Base-by-base conservation (phyloP, 495 filamentous ascomycete genomes). In the Neurospora pannonica region DNA sequence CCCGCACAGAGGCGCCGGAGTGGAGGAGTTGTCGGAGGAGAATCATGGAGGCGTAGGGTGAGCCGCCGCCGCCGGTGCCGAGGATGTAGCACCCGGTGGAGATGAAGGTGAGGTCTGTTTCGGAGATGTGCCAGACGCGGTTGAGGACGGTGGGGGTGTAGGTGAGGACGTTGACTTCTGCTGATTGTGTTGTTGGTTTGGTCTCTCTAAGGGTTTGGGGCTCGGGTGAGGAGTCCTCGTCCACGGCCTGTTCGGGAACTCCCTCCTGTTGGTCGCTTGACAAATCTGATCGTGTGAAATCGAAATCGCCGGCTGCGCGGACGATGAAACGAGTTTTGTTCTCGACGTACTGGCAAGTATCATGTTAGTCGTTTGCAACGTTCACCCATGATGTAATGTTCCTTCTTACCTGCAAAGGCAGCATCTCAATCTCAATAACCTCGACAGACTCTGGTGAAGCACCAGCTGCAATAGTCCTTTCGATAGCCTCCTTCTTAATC, bases 81-180 rank as follows among this genome's bases (percentile, higher is more conserved):
- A 92, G 86, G 72, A 92, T 86, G 74, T 89, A 88, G 76, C 88
- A 88, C 2, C 90, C 90, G 31, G 84, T 85, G 1, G 86, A 81
- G 28, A 92, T 87, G 81, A 87, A 92, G 15, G 78, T 48, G 6
- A 91, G 82, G 78, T 92, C 89, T 0, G 85, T 87, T 62, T 88
- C 82, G 43, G 81, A 82, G 72, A 90, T 73, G 80, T 87, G 83
- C 89, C 88, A 90, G 48, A 87, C 78, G 42, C 86, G 85, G 24
- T 86, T 81, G 71, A 77, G 78, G 19, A 90, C 85, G 9, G 77
- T 79, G 0, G 89, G 89, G 38, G 75, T 82, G 76, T 90, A 91
- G 2, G 77, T 82, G 6, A 79, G 74, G 19, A 88, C 82, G 67
- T 90, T 84, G 2, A 87, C 48, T 3, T 81, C 79, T 11, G 71